Evolutionary conservation across 2,329 filamentous ascomycete species (phyloP).

Genomic region (Chaetothyriales sp.): DNA sequence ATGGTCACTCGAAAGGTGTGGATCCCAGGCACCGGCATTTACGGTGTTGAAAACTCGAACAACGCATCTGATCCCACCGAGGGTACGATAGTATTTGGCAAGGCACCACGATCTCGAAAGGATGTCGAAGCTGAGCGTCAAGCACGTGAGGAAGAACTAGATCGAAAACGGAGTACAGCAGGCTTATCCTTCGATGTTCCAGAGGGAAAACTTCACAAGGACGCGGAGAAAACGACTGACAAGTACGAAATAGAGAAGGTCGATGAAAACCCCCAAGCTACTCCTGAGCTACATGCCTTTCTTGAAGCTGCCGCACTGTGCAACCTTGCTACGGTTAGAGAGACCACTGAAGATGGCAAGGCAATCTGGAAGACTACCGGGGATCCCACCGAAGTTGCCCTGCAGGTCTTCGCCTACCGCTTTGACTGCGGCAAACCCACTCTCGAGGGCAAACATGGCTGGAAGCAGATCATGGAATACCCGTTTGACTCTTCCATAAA

Average conservation of each 20-base stretch:
- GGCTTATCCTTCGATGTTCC: constrained; percentile 52
- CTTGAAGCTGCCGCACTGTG: constrained; percentile 42
- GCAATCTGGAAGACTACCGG: constrained; percentile 43
- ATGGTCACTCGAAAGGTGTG: constrained; percentile 49
- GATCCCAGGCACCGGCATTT: constrained; percentile 40
- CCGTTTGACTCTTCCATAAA: constrained; percentile 54
- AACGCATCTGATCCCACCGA: constrained; percentile 44
- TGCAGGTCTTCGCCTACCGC: constrained; percentile 51
- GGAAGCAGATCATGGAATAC: constrained; percentile 46
- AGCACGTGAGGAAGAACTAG: constrained; percentile 35
- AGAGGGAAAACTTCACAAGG: constrained; percentile 29
- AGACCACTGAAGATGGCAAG: constrained; percentile 25
- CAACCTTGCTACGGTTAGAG: constrained; percentile 39
- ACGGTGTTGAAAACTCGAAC: constrained; percentile 39
- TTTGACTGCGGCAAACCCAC: constrained; percentile 39
- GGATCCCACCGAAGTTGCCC: constrained; percentile 54
- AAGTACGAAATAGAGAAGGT: constrained; percentile 11
- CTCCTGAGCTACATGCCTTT: constrained; percentile 36
- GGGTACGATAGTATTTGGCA: constrained; percentile 31
- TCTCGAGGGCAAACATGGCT: constrained; percentile 28
- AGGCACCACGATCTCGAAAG: constrained; percentile 21
- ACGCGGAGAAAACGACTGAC: constrained; percentile 19
- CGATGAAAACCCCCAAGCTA: constrained; percentile 26
- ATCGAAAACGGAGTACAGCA: constrained; percentile 46
- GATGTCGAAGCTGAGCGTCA: constrained; percentile 21